Evolutionary conservation across 2,329 filamentous ascomycete species (phyloP).

Genomic region (Verticillium klebahnii): DNA sequence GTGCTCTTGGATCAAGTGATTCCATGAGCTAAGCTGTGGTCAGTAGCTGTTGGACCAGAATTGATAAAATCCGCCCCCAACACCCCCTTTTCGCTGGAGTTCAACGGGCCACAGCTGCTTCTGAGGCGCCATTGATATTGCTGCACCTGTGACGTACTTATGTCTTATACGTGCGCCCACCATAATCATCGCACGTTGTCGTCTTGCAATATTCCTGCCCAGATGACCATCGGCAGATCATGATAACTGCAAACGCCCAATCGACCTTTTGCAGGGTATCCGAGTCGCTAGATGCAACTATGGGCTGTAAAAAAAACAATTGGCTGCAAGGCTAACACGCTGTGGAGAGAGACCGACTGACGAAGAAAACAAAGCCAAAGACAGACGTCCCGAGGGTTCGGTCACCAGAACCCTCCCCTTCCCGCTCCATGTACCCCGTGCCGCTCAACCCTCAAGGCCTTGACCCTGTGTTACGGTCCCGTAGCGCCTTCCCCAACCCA

Average conservation of each 20-base stretch:
- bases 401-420: not conserved
- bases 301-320: not conserved
- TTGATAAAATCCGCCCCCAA: slow-evolving; percentile 12
- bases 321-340: not conserved
- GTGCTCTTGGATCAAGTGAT: slow-evolving; percentile 8
- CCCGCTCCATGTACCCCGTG: not conserved
- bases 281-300: not conserved
- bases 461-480: not conserved
- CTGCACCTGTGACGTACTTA: too few relatives aligned
- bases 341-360: not conserved
- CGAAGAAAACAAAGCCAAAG: not conserved
- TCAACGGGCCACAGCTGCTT: too few relatives aligned
- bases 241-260: not conserved
- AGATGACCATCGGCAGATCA: not conserved
- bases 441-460: not conserved
- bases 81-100: slow-evolving; percentile 1
- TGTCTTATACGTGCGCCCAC: too few relatives aligned
- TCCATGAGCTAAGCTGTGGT: slow-evolving; percentile 3
- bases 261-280: slow-evolving; percentile 8
- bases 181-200: too few relatives aligned
- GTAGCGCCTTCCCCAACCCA: not conserved
- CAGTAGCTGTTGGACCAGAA: slow-evolving; percentile 7
- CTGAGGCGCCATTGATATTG: too few relatives aligned
- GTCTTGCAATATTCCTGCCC: too few relatives aligned
- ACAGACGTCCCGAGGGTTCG: not conserved